These are phyloP conservation scores for Pythium brachiatum DNA, from an alignment of 352 stramenopile species.

Conservation along the genomic window DNA sequence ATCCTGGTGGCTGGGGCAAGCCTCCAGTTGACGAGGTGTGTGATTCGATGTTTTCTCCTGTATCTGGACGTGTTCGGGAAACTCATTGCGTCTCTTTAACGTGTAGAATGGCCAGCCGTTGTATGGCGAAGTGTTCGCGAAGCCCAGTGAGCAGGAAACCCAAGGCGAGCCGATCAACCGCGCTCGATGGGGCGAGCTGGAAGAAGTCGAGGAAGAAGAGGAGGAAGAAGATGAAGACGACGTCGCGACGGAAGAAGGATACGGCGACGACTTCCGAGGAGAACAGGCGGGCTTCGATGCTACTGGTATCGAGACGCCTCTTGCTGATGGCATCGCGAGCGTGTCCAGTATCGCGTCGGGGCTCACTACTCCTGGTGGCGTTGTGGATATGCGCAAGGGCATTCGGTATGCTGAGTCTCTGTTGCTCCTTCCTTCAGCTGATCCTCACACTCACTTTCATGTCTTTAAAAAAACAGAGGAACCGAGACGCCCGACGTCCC, in stretches of 20 bases:
- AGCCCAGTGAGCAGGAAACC: conserved; percentile 29
- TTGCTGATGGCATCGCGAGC: conserved; percentile 63
- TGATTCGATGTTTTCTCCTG: neutral
- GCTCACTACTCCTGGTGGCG: conserved; percentile 61
- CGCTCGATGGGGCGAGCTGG: conserved; percentile 70
- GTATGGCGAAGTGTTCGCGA: conserved; percentile 96
- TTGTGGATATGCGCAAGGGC: conserved; percentile 80
- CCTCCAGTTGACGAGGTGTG: conserved; percentile 91
- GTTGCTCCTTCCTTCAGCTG: neutral
- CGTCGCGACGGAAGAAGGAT: conserved; percentile 23
- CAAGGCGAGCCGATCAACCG: conserved; percentile 51
- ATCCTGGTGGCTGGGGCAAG: conserved; percentile 97
- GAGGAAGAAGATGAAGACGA: conserved; percentile 48
- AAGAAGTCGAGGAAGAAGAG: conserved; percentile 55
- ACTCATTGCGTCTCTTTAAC: neutral
- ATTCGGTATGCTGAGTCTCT: conserved; percentile 35
- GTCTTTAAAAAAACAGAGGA: conserved; percentile 32
- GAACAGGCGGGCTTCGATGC: conserved; percentile 41
- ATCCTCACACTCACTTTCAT: conserved; percentile 2
- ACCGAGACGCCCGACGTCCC: conserved; percentile 57
- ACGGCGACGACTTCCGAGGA: conserved; percentile 28
- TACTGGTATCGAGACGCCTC: conserved; percentile 53
- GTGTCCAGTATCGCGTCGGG: conserved; percentile 49
- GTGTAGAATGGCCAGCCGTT: conserved; percentile 86
- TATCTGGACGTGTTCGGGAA: neutral